A percentile compares a stretch with the other conserved stretches of the same genome.
Evolutionary conservation across 2,329 filamentous ascomycete genomes (phyloP).

Genomic region (Fusarium oligoseptatum): DNA sequence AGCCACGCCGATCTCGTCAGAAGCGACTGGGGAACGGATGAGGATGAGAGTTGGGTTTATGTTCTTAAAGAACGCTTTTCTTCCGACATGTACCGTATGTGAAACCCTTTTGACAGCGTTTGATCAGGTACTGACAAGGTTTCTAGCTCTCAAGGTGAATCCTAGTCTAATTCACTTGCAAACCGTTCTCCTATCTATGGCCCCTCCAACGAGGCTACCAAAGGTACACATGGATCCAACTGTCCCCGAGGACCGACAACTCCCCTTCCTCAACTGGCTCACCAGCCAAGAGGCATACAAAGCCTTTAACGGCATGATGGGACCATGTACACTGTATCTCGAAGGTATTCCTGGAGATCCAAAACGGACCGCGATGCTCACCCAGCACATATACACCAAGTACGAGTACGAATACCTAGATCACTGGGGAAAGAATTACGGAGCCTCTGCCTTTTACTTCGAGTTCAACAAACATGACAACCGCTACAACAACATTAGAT

Average conservation of each 20-base stretch:
- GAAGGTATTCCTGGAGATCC: neutral
- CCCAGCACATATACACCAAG: neutral
- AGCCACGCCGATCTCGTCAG: neutral
- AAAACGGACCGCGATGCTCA: neutral
- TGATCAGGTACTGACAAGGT: neutral
- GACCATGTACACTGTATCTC: neutral
- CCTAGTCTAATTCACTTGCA: neutral
- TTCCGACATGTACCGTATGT: neutral
- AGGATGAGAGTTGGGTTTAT: neutral
- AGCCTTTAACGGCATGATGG: neutral
- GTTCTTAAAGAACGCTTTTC: neutral
- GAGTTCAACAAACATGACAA: conserved; percentile 6
- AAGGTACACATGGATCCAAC: neutral
- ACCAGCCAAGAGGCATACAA: neutral
- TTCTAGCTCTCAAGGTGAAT: neutral
- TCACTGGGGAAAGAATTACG: neutral
- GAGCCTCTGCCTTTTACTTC: conserved; percentile 6
- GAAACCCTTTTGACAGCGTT: too few species aligned
- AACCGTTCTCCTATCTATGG: neutral
- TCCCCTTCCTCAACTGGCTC: neutral
- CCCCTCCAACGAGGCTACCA: neutral
- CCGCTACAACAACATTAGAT: neutral
- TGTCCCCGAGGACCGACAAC: neutral
- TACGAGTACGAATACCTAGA: neutral
- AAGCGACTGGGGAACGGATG: neutral